Conservation (phyloP, 2,329 filamentous ascomycete genomes). For the Furcasterigmium furcatum region DNA sequence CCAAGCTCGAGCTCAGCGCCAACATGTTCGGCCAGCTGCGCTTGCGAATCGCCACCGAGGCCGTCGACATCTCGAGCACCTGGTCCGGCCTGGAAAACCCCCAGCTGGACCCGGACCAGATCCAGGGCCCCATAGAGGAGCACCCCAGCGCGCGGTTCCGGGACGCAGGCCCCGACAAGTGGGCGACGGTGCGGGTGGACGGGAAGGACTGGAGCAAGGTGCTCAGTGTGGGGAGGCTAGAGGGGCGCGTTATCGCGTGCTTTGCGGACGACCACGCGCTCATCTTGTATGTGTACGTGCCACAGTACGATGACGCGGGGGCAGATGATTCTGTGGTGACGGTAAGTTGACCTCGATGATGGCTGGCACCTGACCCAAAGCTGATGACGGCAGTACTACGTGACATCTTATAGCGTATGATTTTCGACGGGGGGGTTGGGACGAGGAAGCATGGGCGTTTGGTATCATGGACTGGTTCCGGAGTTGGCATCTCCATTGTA, state of each 20-base stretch:
- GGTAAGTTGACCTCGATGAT: conserved; percentile 38
- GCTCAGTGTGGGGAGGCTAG: conserved; percentile 85
- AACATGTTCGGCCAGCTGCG: conserved; percentile 92
- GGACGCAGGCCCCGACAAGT: conserved; percentile 73
- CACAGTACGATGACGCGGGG: conserved; percentile 62
- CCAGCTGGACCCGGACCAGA: conserved; percentile 74
- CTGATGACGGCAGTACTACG: conserved; percentile 27
- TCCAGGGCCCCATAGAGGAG: conserved; percentile 69
- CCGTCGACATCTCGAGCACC: conserved; percentile 77
- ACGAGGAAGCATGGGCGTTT: too few species aligned
- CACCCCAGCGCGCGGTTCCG: conserved; percentile 81
- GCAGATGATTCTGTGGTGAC: conserved; percentile 74
- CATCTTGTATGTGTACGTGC: conserved; percentile 79
- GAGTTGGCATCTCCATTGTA: too few species aligned
- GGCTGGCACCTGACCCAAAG: not conserved
- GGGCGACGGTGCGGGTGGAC: conserved; percentile 88
- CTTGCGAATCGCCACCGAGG: conserved; percentile 77
- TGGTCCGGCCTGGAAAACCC: conserved; percentile 89
- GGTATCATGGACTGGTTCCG: too few species aligned
- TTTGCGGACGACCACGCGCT: conserved; percentile 78
- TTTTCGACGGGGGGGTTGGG: too few species aligned
- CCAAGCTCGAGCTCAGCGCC: conserved; percentile 81
- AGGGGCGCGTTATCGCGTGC: conserved; percentile 89
- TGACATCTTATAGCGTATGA: conserved; percentile 32
- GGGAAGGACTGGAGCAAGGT: conserved; percentile 92